Evolutionary conservation across 2,329 filamentous ascomycete species (phyloP), one percentile per base, ranked within the genome.

Genomic region (Didymella segeticola): DNA sequence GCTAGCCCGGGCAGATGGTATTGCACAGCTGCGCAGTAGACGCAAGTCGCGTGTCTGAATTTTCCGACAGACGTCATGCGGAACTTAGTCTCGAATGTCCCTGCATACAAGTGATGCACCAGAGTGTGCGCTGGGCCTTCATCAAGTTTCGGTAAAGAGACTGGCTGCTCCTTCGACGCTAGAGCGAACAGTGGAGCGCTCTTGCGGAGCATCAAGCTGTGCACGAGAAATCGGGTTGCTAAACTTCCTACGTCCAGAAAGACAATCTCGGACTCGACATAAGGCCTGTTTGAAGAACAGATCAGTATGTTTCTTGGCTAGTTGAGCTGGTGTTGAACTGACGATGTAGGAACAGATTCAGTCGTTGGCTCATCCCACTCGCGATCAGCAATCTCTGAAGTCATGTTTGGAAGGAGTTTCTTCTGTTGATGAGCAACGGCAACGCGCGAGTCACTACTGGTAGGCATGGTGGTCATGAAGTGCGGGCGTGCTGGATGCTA

Each of bases 21-120:
- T 4, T 61, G 60, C 1, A 60, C 47, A 2, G 69, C 68, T 1
- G 68, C 67, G 38, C 61, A 67, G 41, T 72, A 72, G 0, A 68
- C 60, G 39, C 64, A 63, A 0, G 63, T 64, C 8, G 62, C 53
- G 1, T 63, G 52, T 19, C 61, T 68, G 10, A 43, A 50, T n/a
- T 36, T 22, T 5, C 30, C 31, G 19, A 34, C 23, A 17, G 30
- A 6, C 2, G 23, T 4, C 14, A 30, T 25, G 15, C 30, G 38
- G 6, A n/a, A 5, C 6, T 23, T 29, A 4, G 17, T 19, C 8
- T 50, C 38, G 17, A 43, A 37, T 2, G 5, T 37, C 2, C 38
- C 47, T 7, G 51, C 27, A 29, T 54, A 54, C 8, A 54, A 23
- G 5, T 45, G 27, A 20, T 54, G 46, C 4, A 54, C 23, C 6